Conservation (phyloP, 2,329 filamentous ascomycete species). For the Xylariaceae sp. region DNA sequence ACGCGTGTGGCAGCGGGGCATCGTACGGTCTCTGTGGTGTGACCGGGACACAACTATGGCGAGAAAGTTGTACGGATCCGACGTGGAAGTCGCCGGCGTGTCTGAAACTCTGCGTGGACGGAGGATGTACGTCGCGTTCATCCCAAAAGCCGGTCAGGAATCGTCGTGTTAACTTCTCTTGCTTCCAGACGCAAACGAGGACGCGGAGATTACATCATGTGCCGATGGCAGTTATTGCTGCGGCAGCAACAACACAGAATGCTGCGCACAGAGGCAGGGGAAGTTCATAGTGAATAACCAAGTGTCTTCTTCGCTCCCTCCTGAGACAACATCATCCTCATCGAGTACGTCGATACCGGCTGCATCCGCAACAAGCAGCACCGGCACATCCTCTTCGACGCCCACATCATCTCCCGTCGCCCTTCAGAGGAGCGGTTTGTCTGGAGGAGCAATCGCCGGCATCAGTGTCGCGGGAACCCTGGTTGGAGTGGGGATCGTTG, state of each 20-base stretch:
- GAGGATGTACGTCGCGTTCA: not conserved
- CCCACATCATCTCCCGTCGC: not conserved
- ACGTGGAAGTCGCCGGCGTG: slow-evolving; percentile 3
- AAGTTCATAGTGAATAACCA: not conserved
- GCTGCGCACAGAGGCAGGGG: not conserved
- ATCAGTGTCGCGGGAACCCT: not conserved
- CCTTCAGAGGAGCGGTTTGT: not conserved
- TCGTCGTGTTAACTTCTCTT: not conserved
- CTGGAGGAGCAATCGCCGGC: not conserved
- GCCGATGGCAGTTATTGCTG: slow-evolving; percentile 4
- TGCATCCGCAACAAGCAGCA: not conserved
- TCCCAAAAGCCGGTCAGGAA: not conserved
- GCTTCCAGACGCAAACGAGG: not conserved
- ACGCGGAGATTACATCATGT: slow-evolving; percentile 1
- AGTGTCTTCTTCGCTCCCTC: not conserved
- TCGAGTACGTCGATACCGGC: not conserved
- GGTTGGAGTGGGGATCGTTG: not conserved
- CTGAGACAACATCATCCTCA: not conserved
- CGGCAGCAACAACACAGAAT: not conserved
- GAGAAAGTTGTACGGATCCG: slow-evolving; percentile 2
- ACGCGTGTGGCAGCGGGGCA: not conserved
- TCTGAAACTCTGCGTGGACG: not conserved
- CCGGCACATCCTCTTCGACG: not conserved
- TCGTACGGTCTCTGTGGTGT: not conserved
- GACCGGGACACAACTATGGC: not conserved